Evolutionary conservation across 495 filamentous ascomycete species (phyloP).

Genomic region (Penicillium samsonianum): DNA sequence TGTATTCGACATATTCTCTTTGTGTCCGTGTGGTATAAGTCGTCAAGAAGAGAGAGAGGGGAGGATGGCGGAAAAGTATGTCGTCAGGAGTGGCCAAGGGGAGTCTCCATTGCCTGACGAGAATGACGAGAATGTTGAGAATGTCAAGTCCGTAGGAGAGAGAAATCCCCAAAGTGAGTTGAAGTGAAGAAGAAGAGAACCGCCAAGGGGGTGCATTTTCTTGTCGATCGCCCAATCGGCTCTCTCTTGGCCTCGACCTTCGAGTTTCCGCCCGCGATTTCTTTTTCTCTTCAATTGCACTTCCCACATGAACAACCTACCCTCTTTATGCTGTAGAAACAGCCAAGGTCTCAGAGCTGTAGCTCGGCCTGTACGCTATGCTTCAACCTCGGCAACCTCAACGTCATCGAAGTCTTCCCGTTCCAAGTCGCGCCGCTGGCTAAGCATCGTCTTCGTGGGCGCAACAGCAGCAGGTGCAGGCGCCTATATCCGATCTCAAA

Average conservation of each 20-base stretch:
- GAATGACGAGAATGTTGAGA: conserved; percentile 8
- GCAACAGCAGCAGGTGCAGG: conserved; percentile 39
- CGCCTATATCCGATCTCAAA: conserved; percentile 38
- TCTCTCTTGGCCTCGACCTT: conserved; percentile 18
- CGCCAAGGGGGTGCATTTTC: conserved; percentile 19
- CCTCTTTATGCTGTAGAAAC: conserved; percentile 18
- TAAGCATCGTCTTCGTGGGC: conserved; percentile 38
- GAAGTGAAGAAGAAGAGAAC: conserved; percentile 8
- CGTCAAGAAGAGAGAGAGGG: not conserved
- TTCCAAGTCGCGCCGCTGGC: conserved; percentile 29
- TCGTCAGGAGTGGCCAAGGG: conserved; percentile 19
- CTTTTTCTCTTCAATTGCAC: conserved; percentile 6
- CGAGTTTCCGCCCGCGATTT: conserved; percentile 23
- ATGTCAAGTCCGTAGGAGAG: not conserved
- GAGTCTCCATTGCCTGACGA: conserved; percentile 26
- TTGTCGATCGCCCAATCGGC: conserved; percentile 34
- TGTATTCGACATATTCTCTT: conserved; percentile 38
- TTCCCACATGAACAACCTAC: conserved; percentile 34
- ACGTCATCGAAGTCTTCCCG: conserved; percentile 13
- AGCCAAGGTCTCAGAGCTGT: conserved; percentile 14
- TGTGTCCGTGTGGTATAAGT: conserved; percentile 10
- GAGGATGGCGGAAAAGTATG: conserved; percentile 4
- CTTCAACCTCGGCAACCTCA: conserved; percentile 5
- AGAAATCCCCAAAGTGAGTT: not conserved
- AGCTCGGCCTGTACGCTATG: conserved; percentile 16